Evolutionary conservation across 176 grass and related monocot species (phyloP).

Genomic region (Thinopyrum elongatum): DNA sequence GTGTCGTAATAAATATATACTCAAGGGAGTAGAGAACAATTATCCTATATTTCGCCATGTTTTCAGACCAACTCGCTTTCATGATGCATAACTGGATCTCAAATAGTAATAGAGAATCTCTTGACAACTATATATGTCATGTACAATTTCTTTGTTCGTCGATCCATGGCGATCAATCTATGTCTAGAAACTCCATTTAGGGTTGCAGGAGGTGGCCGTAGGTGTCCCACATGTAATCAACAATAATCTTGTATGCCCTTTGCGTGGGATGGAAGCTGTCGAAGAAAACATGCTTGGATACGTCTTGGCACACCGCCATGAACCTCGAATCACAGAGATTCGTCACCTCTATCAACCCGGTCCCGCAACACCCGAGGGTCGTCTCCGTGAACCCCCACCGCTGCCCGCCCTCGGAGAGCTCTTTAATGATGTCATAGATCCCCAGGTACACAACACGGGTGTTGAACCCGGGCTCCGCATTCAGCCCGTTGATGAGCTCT

Average conservation of each 20-base stretch:
- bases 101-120: background rate
- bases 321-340: slow-evolving; percentile 47
- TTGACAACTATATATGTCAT: background rate
- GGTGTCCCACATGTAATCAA: slow-evolving; percentile 53
- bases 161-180: background rate
- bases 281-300: slow-evolving; percentile 63
- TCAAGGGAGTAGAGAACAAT: background rate
- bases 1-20: background rate
- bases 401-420: slow-evolving; percentile 34
- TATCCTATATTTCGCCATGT: background rate
- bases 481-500: background rate
- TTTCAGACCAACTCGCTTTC: no score
- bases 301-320: slow-evolving; percentile 52
- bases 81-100: background rate
- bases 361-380: slow-evolving; percentile 75
- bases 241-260: slow-evolving; percentile 56
- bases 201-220: slow-evolving; percentile 16
- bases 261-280: slow-evolving; percentile 89
- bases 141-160: background rate
- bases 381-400: slow-evolving; percentile 54
- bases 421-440: slow-evolving; percentile 52
- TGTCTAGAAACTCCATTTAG: background rate
- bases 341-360: slow-evolving; percentile 65
- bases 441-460: slow-evolving; percentile 47
- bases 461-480: background rate